Evolutionary conservation across 257 asterid genomes (phyloP), one percentile per base, ranked within the genome.

Genomic region (Jacaranda copaia): DNA sequence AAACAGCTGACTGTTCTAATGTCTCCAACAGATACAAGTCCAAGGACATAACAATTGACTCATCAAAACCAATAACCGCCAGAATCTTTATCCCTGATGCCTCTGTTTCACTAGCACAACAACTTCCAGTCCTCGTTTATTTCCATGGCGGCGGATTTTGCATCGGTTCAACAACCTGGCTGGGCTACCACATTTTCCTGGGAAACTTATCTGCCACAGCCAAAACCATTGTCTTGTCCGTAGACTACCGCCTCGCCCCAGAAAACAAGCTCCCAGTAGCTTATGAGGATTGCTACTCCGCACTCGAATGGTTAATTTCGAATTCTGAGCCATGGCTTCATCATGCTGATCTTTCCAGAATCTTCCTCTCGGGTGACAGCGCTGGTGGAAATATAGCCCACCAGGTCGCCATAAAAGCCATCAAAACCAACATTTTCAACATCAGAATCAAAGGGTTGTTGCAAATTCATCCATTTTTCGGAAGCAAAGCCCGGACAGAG

Each of bases 71-170:
- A 1, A 81, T 91, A 59, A 86, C 86, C 6, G 91, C 92, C 1
- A 74, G 97, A 80, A 82, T 94, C 20, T 92, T 87, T 73, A 84
- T 86, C 60, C 98, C 98, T 14, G 78, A 66, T 25, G 46, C 45
- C 20, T 52, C 84, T 3, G 51, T 74, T 9, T 43, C 76, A 46
- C 73, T 81, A 16, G 36, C 48, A 10, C 39, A 19, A 46, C 59
- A 16, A 2, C 84, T 89, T 56, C 93, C 97, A 0, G 69, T 89
- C 63, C 19, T 94, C 59, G 86, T 89, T 55, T 90, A 94, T 59
- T 94, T 94, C 87, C 98, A 94, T 61, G 98, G 98, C 4, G 97
- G 96, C 13, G 97, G 97, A 8, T 94, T 94, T 69, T 89, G 96
- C 84, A 88, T 90, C 42, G 94, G 97, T 80, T 85, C 97, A 52